Evolutionary conservation across 495 filamentous ascomycete species (phyloP), one percentile per base, ranked within the genome.

Genomic region (Podospora anserina): DNA sequence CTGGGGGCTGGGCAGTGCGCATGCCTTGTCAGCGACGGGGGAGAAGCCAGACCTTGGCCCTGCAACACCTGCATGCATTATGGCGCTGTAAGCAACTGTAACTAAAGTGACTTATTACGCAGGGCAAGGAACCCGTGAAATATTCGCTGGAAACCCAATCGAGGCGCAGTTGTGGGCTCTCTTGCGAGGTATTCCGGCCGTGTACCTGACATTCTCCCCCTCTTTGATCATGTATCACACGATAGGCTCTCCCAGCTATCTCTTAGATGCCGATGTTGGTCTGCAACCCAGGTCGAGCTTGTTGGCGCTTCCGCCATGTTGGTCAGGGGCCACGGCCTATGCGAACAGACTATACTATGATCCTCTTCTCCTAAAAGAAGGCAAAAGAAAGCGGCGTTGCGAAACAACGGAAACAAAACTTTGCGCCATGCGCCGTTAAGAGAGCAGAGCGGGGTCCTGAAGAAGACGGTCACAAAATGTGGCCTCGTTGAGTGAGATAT

Each of bases 321-420:
- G 68, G 68, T 60, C 68, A 66, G 68, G 26, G 58, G 28, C 57
- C 56, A 20, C 59, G 64, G 23, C 65, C 69, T 28, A 53, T 5
- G 18, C 44, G 64, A 56, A 65, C 60, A 55, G 54, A n/a, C 59
- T 49, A 32, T 7, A 32, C 30, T 6, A 5, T 32, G 44, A 55
- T 65, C 39, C 56, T 61, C 60, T 63, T 56, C 55, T 56, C 20
- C 61, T 67, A 67, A 65, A 57, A 68, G 61, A 32, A 63, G 30
- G 61, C 19, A 19, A n/a, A 28, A 34, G n/a, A 62, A 62, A 63
- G 63, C 63, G 28, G 55, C 64, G 20, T 15, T 39, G 64, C 28
- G 64, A 60, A 60, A 58, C 64, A 49, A 30, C 58, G 56, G 64
- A 49, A 62, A 56, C 13, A 28, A 53, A 59, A 63, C 27, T 32